Evolutionary conservation across 2,329 filamentous ascomycete genomes (phyloP).

Genomic region (Orbilia quercus): DNA sequence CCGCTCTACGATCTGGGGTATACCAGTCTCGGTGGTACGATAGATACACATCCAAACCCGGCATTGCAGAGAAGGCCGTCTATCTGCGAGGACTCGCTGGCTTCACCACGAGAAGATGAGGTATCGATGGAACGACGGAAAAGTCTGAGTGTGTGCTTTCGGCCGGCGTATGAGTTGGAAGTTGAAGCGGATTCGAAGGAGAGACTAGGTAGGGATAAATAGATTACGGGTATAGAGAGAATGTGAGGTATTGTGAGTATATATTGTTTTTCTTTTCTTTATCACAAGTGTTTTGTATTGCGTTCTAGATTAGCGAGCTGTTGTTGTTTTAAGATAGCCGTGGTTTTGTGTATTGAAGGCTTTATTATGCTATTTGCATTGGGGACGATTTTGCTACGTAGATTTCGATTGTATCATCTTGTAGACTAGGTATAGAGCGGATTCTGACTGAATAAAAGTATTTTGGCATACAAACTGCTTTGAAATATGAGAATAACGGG

Average conservation of each 20-base stretch:
- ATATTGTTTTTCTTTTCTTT: not conserved
- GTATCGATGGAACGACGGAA: slow-evolving; percentile 59
- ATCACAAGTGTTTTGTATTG: not conserved
- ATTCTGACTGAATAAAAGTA: too few relatives aligned
- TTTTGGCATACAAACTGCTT: too few relatives aligned
- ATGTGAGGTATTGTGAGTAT: not conserved
- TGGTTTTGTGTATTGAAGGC: too few relatives aligned
- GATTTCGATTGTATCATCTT: too few relatives aligned
- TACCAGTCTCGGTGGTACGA: slow-evolving; percentile 88
- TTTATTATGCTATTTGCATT: not conserved
- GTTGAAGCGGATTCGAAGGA: slow-evolving; percentile 80
- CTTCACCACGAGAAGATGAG: slow-evolving; percentile 58
- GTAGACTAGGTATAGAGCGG: too few relatives aligned
- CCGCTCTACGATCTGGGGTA: slow-evolving; percentile 87
- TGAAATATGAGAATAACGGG: too few relatives aligned
- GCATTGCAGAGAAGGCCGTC: slow-evolving; percentile 67
- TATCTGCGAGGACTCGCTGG: slow-evolving; percentile 54
- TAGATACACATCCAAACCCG: slow-evolving; percentile 91
- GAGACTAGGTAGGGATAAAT: slow-evolving; percentile 75
- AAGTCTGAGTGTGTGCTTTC: slow-evolving; percentile 66
- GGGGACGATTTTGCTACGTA: too few relatives aligned
- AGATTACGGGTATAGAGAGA: not conserved
- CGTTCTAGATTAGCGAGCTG: slow-evolving; percentile 8
- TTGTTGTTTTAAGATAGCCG: not conserved
- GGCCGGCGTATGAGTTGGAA: slow-evolving; percentile 80